Base-by-base conservation (phyloP, 2,329 filamentous ascomycete species). In the Sporothrix pallida region DNA sequence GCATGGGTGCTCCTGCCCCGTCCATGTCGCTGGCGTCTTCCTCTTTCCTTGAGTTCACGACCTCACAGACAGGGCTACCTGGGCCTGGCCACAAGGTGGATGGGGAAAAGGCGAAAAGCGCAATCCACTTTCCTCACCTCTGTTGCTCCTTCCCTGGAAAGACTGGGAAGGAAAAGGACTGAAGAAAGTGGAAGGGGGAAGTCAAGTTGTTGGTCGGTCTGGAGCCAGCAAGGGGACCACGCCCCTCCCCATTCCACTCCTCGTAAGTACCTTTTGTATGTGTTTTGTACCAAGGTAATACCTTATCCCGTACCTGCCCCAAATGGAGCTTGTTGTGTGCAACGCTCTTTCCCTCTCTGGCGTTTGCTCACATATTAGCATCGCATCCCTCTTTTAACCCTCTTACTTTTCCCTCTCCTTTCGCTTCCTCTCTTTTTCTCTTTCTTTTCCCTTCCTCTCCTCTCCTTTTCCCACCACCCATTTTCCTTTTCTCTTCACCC, bases 401-500 rank as follows among this genome's bases (percentile, higher is more conserved):
- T 68, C 46, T 63, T 13, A 50, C 37, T 44, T 52, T 50, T 60
- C 58, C 26, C 48, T 26, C 60, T 37, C 42, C 42, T 9, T 26
- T 54, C 17, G 12, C 50, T 70, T 50, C 17, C 20, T 17, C 56
- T 56, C n/a, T 20, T 37, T 9, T 26, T 46, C 37, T 50, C 6
- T 26, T 26, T 13, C 44, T 13, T 65, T 26, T 48, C 58, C 65
- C 13, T 50, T 23, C 15, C 42, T 44, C 46, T 72, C 17, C 52
- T 26, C 20, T 52, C 23, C 26, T 68, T 70, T 17, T 72, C 63
- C 46, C 60, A 48, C 69, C 48, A 23, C 15, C 48, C 54, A 8
- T 58, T 68, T 50, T 67, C 26, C 67, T 54, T 50, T 56, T 50
- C 58, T 73, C 50, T 71, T 72, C 70, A 69, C 48, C 71, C 50